These are phyloP conservation scores for Dactylonectria estremocensis DNA, from an alignment of 2,329 filamentous ascomycete species.

Conservation along the genomic window DNA sequence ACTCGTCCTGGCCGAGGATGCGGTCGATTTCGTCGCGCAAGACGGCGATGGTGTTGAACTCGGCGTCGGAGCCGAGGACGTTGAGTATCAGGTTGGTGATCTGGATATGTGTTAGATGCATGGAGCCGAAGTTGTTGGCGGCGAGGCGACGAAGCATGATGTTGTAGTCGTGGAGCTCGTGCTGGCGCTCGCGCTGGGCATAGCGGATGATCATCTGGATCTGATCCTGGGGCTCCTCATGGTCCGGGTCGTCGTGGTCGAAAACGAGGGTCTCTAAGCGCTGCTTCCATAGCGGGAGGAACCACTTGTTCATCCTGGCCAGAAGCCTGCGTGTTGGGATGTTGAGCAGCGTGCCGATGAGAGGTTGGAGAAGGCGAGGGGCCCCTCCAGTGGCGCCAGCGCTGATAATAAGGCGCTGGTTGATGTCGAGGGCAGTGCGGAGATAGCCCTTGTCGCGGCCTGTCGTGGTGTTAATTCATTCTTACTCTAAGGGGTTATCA, in stretches of 20 bases:
- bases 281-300: constrained; percentile 42
- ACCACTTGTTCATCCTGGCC: constrained; percentile 46
- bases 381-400: constrained; percentile 51
- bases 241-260: constrained; percentile 22
- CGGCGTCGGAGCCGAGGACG: constrained; percentile 53
- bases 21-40: constrained; percentile 56
- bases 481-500: background rate
- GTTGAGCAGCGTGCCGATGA: constrained; percentile 49
- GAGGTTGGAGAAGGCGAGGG: constrained; percentile 51
- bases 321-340: constrained; percentile 42
- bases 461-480: constrained; percentile 11
- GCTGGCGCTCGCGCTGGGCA: constrained; percentile 55
- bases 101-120: constrained; percentile 58
- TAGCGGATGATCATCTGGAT: constrained; percentile 60
- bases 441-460: constrained; percentile 56
- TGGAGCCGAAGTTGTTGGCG: constrained; percentile 55
- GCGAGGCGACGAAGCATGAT: constrained; percentile 52
- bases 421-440: constrained; percentile 46
- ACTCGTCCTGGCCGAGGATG: constrained; percentile 47
- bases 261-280: constrained; percentile 27
- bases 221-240: constrained; percentile 54
- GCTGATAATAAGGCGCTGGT: constrained; percentile 52
- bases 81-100: constrained; percentile 59
- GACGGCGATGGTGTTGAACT: constrained; percentile 55
- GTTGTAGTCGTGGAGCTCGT: constrained; percentile 52